Evolutionary conservation across 163 green algal species (phyloP), one percentile per base, ranked within the genome.

Genomic region (Chlamydomonas reinhardtii): DNA sequence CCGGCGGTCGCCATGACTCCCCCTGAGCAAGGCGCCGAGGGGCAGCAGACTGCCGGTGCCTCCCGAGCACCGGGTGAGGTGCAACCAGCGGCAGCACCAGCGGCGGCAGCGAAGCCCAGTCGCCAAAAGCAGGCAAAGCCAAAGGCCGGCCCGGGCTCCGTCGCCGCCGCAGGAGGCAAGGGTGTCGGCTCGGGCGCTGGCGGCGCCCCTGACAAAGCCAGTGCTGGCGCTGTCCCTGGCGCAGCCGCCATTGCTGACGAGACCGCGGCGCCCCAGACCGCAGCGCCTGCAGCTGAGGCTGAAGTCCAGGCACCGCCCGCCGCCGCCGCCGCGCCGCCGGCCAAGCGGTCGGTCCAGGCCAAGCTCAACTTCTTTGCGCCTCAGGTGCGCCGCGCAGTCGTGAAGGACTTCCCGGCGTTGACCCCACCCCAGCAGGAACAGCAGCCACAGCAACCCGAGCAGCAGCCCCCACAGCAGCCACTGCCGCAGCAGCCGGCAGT

Each of bases 361-460:
- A 86, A 86, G 69, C 37, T 86, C 12, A 48, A 17, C 56, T 86
- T 86, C 70, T 86, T 86, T 24, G 69, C 80, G 6, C 80, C 70
- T 0, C 56, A 71, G 1, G 69, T 79, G 12, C 54, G 69, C 4
- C 79, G 79, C 4, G 19, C 17, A 16, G 61, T 65, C 31, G 61
- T 24, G 20, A 66, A 73, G 25, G 14, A 35, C 3, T 32, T 29
- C 61, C 62, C 34, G 20, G 17, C 35, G 27, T 14, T 14, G 48
- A 20, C 48, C 11, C 48, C 48, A 14, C 48, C 48, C 6, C 48
- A 56, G 48, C 48, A 56, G 22, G 22, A n/a, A 9, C 59, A 4
- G 59, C 59, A 4, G 59, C 20, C 22, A 32, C 56, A 34, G 73
- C 74, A 56, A 14, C 74, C 37, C 6, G 25, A 52, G 35, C 52